phyloP scores from a whole-genome alignment of 129 eudicot species.

The Scalesia atractyloides region DNA sequence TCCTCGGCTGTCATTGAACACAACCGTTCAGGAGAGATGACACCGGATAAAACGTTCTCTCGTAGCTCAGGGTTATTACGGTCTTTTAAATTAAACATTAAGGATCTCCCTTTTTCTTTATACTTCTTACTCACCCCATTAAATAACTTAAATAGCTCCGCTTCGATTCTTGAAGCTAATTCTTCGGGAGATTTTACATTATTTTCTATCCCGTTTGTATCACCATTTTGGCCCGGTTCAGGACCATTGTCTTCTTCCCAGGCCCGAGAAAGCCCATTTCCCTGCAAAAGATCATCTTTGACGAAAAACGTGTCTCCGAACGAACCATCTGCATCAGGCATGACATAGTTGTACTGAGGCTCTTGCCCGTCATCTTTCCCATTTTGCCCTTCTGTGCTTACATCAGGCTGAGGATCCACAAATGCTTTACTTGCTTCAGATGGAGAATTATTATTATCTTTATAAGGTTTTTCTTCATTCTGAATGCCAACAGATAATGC shows the following conservation, averaged over 20 bases:
- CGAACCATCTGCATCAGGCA: conserved; percentile 59
- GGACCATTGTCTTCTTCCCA: conserved; percentile 36
- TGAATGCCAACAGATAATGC: conserved; percentile 66
- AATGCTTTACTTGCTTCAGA: conserved; percentile 12
- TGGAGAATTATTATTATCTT: conserved; percentile 31
- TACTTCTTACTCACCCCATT: conserved; percentile 92
- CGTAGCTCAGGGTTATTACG: conserved; percentile 77
- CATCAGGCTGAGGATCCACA: conserved; percentile 38
- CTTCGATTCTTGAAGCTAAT: conserved; percentile 64
- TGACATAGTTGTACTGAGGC: conserved; percentile 40
- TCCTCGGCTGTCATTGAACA: conserved; percentile 96
- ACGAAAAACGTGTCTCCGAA: conserved; percentile 58
- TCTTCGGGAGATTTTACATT: conserved; percentile 40
- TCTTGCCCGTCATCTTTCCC: conserved; percentile 38
- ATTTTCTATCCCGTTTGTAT: conserved; percentile 19
- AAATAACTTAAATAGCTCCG: conserved; percentile 71
- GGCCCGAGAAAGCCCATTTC: conserved; percentile 93
- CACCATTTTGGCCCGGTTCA: conserved; percentile 2
- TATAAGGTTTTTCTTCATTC: conserved; percentile 37
- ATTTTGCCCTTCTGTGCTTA: conserved; percentile 19
- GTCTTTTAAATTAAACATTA: conserved; percentile 82
- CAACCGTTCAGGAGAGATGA: conserved; percentile 65
- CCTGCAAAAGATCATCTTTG: conserved; percentile 87
- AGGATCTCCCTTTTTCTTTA: conserved; percentile 86
- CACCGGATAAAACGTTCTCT: conserved; percentile 84